Evolutionary conservation across 1,139 yeast genomes (phyloP).

Genomic region (Trichomonascaceae sp.): DNA sequence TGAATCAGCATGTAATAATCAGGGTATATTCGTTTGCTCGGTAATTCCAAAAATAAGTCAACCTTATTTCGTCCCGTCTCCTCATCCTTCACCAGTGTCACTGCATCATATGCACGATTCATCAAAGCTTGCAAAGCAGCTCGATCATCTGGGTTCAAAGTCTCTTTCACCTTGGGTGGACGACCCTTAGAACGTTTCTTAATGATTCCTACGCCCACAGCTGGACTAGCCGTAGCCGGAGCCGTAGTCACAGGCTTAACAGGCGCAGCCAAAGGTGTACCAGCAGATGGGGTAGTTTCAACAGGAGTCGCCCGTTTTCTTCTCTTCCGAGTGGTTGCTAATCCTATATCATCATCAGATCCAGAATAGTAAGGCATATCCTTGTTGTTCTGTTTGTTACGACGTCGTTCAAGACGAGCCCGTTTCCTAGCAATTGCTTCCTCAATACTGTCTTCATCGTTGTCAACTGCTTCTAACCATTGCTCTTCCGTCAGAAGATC

Average conservation of each 20-base stretch:
- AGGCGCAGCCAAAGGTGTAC: slow-evolving; percentile 7
- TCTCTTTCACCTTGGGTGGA: slow-evolving; percentile 10
- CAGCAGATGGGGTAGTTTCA: slow-evolving; percentile 9
- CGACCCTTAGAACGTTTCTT: slow-evolving; percentile 10
- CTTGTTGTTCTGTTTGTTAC: slow-evolving; percentile 6
- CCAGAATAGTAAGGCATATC: slow-evolving; percentile 7
- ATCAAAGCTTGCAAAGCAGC: slow-evolving; percentile 22
- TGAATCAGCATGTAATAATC: slow-evolving; percentile 79
- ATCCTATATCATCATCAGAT: slow-evolving; percentile 16
- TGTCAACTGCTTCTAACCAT: slow-evolving; percentile 71
- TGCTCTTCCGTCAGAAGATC: slow-evolving; percentile 95
- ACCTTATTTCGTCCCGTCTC: slow-evolving; percentile 33
- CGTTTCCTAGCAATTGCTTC: slow-evolving; percentile 65
- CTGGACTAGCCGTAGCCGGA: slow-evolving; percentile 3
- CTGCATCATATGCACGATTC: slow-evolving; percentile 20
- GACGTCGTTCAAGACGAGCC: slow-evolving; percentile 27
- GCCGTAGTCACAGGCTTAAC: too few species aligned
- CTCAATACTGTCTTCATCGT: slow-evolving; percentile 62
- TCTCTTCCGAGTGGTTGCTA: slow-evolving; percentile 17
- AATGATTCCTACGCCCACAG: slow-evolving; percentile 14
- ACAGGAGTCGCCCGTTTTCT: slow-evolving; percentile 3
- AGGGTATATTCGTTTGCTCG: slow-evolving; percentile 65
- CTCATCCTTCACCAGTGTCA: slow-evolving; percentile 20
- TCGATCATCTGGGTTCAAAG: slow-evolving; percentile 20
- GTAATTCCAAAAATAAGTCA: slow-evolving; percentile 65